phyloP scores from a whole-genome alignment of 805 yeast genomes.

The Starmerella apis region DNA sequence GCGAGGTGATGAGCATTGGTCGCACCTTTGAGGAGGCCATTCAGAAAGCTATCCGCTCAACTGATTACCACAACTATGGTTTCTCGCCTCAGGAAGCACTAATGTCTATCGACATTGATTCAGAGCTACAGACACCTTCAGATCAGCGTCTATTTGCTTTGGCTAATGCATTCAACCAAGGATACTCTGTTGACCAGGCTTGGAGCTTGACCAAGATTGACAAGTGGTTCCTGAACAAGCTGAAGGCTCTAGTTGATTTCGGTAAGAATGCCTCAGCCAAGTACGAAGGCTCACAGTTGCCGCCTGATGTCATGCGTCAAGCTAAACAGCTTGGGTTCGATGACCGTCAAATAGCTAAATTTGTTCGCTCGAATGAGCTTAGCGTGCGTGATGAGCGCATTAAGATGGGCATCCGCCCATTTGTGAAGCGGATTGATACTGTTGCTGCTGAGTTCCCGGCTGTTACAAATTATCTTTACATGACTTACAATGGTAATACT shows the following conservation, averaged over 20 bases:
- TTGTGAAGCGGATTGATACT: constrained; percentile 93
- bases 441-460: constrained; percentile 99
- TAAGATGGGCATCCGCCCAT: constrained; percentile 78
- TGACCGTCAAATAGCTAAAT: constrained; percentile 90
- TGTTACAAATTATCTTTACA: constrained; percentile 82
- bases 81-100: constrained; percentile 59
- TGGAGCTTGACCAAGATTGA: constrained; percentile 88
- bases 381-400: constrained; percentile 83
- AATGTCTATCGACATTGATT: constrained; percentile 84
- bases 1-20: constrained; percentile 98
- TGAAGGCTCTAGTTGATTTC: constrained; percentile 61
- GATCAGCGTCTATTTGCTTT: constrained; percentile 93
- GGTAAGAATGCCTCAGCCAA: constrained; percentile 15
- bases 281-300: constrained; percentile 35
- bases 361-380: constrained; percentile 79
- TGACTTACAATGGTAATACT: constrained; percentile 85
- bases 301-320: constrained; percentile 51
- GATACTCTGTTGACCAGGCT: constrained; percentile 84
- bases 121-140: constrained; percentile 92
- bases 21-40: constrained; percentile 96
- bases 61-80: constrained; percentile 92
- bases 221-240: constrained; percentile 89
- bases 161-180: constrained; percentile 84
- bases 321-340: constrained; percentile 96
- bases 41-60: constrained; percentile 93